Conservation (phyloP, 1,139 yeast genomes). For the Tardiomyces blankii region DNA sequence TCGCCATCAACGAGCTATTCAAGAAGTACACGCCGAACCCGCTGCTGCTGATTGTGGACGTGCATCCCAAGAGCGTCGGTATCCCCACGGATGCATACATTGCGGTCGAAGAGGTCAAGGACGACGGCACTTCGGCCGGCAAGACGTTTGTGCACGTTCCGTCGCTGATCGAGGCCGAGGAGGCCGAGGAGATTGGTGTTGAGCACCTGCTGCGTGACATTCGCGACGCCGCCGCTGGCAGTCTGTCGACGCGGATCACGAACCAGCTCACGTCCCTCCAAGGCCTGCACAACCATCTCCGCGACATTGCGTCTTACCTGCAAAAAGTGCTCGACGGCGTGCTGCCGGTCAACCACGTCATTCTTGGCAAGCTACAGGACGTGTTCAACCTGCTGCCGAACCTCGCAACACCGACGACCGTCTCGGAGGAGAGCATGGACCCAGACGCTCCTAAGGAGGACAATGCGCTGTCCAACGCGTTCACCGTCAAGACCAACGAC, state of each 20-base stretch:
- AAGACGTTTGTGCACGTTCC: slow-evolving; percentile 91
- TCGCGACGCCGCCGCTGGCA: slow-evolving; percentile 94
- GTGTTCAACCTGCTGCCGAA: slow-evolving; percentile 90
- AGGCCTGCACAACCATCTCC: slow-evolving; percentile 72
- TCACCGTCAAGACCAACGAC: slow-evolving; percentile 88
- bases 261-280: slow-evolving; percentile 81
- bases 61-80: slow-evolving; percentile 70
- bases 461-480: slow-evolving; percentile 51
- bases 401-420: slow-evolving; percentile 33
- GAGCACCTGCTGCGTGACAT: slow-evolving; percentile 92
- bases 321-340: slow-evolving; percentile 60
- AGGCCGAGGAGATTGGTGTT: slow-evolving; percentile 98
- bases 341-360: slow-evolving; percentile 82
- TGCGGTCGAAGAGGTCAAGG: slow-evolving; percentile 91
- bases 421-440: slow-evolving; percentile 13
- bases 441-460: slow-evolving; percentile 14
- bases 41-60: slow-evolving; percentile 80
- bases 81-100: slow-evolving; percentile 94
- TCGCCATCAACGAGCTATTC: slow-evolving; percentile 82
- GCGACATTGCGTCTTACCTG: slow-evolving; percentile 70
- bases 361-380: slow-evolving; percentile 87
- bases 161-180: slow-evolving; percentile 90
- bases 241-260: slow-evolving; percentile 74
- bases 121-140: slow-evolving; percentile 92
- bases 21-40: slow-evolving; percentile 80